Evolutionary conservation across 352 stramenopile genomes (phyloP), one percentile per base, ranked within the genome.

Genomic region (Phytophthora constricta): DNA sequence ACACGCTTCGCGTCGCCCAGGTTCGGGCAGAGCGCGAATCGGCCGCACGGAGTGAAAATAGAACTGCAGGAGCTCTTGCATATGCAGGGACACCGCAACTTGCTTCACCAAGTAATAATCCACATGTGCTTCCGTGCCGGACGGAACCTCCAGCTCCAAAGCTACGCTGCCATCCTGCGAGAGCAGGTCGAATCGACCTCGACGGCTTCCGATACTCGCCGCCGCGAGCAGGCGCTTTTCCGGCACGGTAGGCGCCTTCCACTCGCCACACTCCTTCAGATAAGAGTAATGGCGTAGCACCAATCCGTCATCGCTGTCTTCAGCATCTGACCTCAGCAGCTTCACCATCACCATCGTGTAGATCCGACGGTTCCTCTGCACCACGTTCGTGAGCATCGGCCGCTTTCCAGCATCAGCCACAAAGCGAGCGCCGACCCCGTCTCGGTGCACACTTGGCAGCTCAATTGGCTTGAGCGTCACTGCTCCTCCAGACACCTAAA

Each of bases 51-150:
- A 73, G 7, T 61, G 66, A 23, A 88, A 78, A 34, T 75, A 73
- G 3, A 62, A 70, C 53, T 86, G 75, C 9, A 87, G 27, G 2
- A 91, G 58, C 55, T 91, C 83, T 52, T 78, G 56, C 56, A 86
- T 63, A 17, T 82, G 72, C 41, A 91, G 52, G 4, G 43, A 70
- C 42, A 87, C 69, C 1, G 66, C 41, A 0, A 58, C 73, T 28
- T 77, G 69, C 70, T 87, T 89, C 43, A 90, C 77, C 41, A 89
- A 63, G 33, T 81, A 91, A 60, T 87, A 89, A 60, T 90, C 80
- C 54, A 76, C 76, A 43, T 82, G 67, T 37, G 80, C 74, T 52
- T 91, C 79, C 9, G 77, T 77, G 0, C 79, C 72, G 0, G 62
- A 25, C 1, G 83, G 83, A 0, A 91, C 71, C 16, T 86, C 79